phyloP scores from a whole-genome alignment of 2,329 filamentous ascomycete species.

The Cryphonectria radicalis region DNA sequence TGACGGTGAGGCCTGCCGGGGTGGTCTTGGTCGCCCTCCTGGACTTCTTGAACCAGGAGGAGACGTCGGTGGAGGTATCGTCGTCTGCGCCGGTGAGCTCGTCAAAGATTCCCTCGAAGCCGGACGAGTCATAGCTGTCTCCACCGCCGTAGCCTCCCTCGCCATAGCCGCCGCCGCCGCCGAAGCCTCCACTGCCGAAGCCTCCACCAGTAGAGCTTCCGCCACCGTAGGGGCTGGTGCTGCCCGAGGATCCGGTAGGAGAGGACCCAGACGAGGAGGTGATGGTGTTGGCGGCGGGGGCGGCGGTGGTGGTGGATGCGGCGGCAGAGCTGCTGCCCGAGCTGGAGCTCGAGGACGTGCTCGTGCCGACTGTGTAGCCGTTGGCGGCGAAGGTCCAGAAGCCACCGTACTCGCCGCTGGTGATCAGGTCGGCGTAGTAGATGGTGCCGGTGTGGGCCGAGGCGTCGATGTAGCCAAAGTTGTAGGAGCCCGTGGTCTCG shows the following conservation, averaged over 20 bases:
- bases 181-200: neutral
- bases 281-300: neutral
- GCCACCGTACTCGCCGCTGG: slow-evolving; percentile 52
- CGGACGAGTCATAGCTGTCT: slow-evolving; percentile 1
- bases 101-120: slow-evolving; percentile 2
- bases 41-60: slow-evolving; percentile 14
- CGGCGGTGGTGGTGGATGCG: neutral
- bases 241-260: neutral
- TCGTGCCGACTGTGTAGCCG: slow-evolving; percentile 46
- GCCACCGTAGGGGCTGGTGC: neutral
- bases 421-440: slow-evolving; percentile 46
- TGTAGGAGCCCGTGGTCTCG: slow-evolving; percentile 49
- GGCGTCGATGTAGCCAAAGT: slow-evolving; percentile 60
- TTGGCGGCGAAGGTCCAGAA: slow-evolving; percentile 63
- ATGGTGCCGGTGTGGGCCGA: slow-evolving; percentile 58
- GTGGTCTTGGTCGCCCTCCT: slow-evolving; percentile 13
- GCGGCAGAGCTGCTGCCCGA: slow-evolving; percentile 3
- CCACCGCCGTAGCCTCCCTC: neutral
- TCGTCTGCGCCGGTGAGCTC: slow-evolving; percentile 43
- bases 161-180: neutral
- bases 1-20: slow-evolving; percentile 4
- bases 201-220: neutral
- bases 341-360: slow-evolving; percentile 1
- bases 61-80: neutral
- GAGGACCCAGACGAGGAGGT: neutral